Evolutionary conservation across 352 stramenopile species (phyloP).

Genomic region (Thraustotheca clavata): DNA sequence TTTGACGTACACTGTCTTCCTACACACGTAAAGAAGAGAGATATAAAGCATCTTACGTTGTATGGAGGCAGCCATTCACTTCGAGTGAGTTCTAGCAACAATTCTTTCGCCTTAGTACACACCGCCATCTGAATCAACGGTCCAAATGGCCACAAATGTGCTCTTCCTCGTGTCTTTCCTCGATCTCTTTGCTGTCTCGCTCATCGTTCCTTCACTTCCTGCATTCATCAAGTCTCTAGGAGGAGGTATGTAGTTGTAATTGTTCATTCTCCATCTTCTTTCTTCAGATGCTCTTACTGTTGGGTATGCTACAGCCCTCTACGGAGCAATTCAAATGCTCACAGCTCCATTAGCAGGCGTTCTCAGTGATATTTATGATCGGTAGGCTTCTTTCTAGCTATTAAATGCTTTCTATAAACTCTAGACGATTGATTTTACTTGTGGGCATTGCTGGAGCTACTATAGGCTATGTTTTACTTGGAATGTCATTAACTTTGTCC

Average conservation of each 20-base stretch:
- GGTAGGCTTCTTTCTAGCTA: neutral
- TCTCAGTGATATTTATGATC: conserved; percentile 63
- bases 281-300: neutral
- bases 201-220: conserved; percentile 74
- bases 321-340: conserved; percentile 81
- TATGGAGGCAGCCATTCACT: conserved; percentile 89
- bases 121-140: conserved; percentile 36
- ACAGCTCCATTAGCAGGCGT: conserved; percentile 60
- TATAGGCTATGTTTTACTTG: conserved; percentile 57
- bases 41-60: conserved; percentile 49
- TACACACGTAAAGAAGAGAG: conserved; percentile 18
- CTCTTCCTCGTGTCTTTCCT: conserved; percentile 72
- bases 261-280: no score
- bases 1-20: conserved; percentile 75
- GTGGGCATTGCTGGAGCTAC: conserved; percentile 52
- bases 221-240: conserved; percentile 72
- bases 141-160: conserved; percentile 22
- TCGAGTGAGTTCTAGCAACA: conserved; percentile 84
- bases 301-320: conserved; percentile 73
- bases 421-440: conserved; percentile 39
- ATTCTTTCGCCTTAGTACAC: conserved; percentile 69
- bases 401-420: neutral
- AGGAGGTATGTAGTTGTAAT: no score
- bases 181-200: conserved; percentile 67
- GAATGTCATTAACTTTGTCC: conserved; percentile 68